phyloP scores from a whole-genome alignment of 257 asterid genomes.

The Avicennia marina region DNA sequence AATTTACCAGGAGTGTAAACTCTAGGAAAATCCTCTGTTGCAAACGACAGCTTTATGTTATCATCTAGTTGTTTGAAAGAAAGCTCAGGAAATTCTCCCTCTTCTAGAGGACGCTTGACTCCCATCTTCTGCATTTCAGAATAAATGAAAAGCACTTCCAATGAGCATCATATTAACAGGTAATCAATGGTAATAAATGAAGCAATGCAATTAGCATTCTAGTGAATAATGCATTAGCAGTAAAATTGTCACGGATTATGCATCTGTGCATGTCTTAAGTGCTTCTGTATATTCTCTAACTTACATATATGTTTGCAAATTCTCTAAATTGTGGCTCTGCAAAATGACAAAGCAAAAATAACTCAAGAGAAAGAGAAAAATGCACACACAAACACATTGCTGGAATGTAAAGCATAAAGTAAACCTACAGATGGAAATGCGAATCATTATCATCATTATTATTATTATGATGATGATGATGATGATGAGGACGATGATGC shows the following conservation, averaged over 20 bases:
- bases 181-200: not conserved
- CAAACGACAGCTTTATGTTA: constrained; percentile 18
- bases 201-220: not conserved
- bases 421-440: not conserved
- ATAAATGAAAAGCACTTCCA: too few relatives aligned
- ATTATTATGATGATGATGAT: not conserved
- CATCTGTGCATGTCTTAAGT: constrained; percentile 2
- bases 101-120: constrained; percentile 54
- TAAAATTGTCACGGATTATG: not conserved
- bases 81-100: constrained; percentile 48
- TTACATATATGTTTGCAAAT: not conserved
- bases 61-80: constrained; percentile 45
- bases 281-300: not conserved
- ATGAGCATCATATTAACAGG: too few relatives aligned
- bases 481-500: too few relatives aligned
- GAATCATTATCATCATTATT: too few relatives aligned
- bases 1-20: constrained; percentile 36
- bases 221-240: not conserved
- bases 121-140: constrained; percentile 49
- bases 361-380: not conserved
- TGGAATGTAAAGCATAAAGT: not conserved
- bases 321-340: not conserved
- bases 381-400: not conserved
- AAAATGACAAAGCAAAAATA: constrained; percentile 5
- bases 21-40: constrained; percentile 22